Evolutionary conservation across 2,329 filamentous ascomycete species (phyloP), one percentile per base, ranked within the genome.

Genomic region (Metarhizium sp.): DNA sequence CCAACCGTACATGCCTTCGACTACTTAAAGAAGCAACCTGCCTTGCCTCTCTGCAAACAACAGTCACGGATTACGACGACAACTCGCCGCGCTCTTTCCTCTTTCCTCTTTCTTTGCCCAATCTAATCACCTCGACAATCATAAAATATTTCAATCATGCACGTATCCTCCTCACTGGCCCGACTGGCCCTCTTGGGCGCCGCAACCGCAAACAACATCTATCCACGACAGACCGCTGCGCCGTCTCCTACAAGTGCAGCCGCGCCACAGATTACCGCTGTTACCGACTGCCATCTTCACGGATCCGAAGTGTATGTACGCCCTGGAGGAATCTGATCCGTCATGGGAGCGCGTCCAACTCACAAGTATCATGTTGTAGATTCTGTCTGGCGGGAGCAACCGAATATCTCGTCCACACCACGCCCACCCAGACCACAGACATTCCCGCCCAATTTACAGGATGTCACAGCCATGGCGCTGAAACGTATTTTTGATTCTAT

Each of bases 361-460:
- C 32, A 11, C 25, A 25, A 25, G 25, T 25, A 34, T 34, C 32
- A 34, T 50, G 36, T 7, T 7, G 30, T 57, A 78, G 76, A 14
- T 73, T 68, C 59, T 80, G 77, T 60, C 68, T 77, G 60, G 72
- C 69, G 43, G 72, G 70, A 49, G 64, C 67, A 10, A 68, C 68
- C 0, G 75, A 78, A 62, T 78, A 74, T 54, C 60, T 69, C 40
- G 69, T 78, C 25, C 69, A 72, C 51, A 69, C 74, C 3, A 75
- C 77, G 6, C 71, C 74, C 2, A 86, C 80, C 4, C 75, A 75
- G 18, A 82, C 78, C 1, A 75, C 76, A 49, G 76, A 78, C 51
- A 67, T 82, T 18, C 82, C 85, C 1, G 72, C 83, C 0, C 70
- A 78, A 53, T 88, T 83, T 62, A 87, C 84, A 0, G 81, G 70